Evolutionary conservation across 2,329 filamentous ascomycete species (phyloP), one percentile per base, ranked within the genome.

Genomic region (Kalmusia sp.): DNA sequence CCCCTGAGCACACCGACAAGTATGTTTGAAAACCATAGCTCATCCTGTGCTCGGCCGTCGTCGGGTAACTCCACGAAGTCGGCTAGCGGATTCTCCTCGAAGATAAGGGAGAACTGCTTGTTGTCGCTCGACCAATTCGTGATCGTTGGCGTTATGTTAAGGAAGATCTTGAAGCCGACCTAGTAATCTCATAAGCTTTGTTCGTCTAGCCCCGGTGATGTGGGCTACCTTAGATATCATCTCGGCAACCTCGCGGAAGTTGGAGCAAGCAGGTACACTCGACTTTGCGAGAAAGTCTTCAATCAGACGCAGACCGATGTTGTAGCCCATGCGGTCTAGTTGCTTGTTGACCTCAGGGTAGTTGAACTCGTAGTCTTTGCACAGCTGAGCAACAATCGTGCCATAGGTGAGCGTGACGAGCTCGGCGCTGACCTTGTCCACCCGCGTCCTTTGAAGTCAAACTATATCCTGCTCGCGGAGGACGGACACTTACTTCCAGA

Each of bases 111-210:
- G 79, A 99, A 99, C 64, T 96, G 92, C 73, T 96, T 97, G 78
- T 88, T 95, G 76, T 99, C 95, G 72, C 85, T 91, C 19, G 92
- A 95, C 95, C 95, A 99, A 72, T 96, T 97, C 41, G 92, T 92
- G 59, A 98, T 88, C 6, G 88, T 90, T 0, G 95, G 95, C 3
- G 93, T 96, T 64, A 97, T 92, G 71, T 99, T 99, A 56, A 99
- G 85, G 75, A 99, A 99, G 62, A 99, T 96, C 79, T 99, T 98
- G 80, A 99, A 99, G 51, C 95, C 95, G 61, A 99, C 90, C 91
- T 97, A 49, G 3, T 25, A 30, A 21, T 37, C 22, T 14, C 8
- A 38, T 63, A 24, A 64, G 62, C 25, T 39, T 50, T 12, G 25
- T 33, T 40, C 40, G n/a, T n/a, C n/a, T n/a, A 28, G 4, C 15